Evolutionary conservation across 2,329 filamentous ascomycete genomes (phyloP), one percentile per base, ranked within the genome.

Genomic region (Fusarium odoratissimum): DNA sequence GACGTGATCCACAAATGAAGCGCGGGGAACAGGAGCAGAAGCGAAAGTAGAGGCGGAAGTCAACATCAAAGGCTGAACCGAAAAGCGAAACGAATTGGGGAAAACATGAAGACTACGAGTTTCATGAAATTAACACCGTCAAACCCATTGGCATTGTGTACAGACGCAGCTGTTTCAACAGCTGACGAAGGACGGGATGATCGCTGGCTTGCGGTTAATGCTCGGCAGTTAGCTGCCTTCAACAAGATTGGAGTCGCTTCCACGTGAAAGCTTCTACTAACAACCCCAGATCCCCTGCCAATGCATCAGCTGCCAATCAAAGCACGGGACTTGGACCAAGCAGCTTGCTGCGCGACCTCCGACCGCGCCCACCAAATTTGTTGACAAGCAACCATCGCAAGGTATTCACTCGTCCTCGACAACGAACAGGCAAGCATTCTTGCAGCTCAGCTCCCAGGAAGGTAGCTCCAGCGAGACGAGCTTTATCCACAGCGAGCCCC

Each of bases 251-350:
- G 45, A 67, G 64, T 59, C 54, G 62, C 69, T 69, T 72, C 70
- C 76, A 75, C 76, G 76, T 77, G 75, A 75, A 77, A 72, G 49
- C 64, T 35, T 51, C 38, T 45, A 37, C 54, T 42, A 14, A 54
- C 49, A 42, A 74, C 63, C 67, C 62, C 71, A 60, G 64, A 68
- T 77, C 75, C 68, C 75, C 72, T 77, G 65, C 64, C 62, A 62
- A 67, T 71, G 72, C 60, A 73, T 76, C 67, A 71, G 67, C 75
- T 76, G 75, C 74, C 76, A 78, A 78, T 78, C 76, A 78, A 78
- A 57, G 73, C 76, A 70, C 71, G 63, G 67, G 73, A 71, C 72
- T 55, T 69, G 66, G 71, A 68, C 56, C 68, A 68, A 74, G 60
- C 64, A 69, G 72, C 68, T 70, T 25, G 41, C 49, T 37, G 60